Evolutionary conservation across 1,139 yeast species (phyloP), one percentile per base, ranked within the genome.

Genomic region (Kodamaea alishanica): DNA sequence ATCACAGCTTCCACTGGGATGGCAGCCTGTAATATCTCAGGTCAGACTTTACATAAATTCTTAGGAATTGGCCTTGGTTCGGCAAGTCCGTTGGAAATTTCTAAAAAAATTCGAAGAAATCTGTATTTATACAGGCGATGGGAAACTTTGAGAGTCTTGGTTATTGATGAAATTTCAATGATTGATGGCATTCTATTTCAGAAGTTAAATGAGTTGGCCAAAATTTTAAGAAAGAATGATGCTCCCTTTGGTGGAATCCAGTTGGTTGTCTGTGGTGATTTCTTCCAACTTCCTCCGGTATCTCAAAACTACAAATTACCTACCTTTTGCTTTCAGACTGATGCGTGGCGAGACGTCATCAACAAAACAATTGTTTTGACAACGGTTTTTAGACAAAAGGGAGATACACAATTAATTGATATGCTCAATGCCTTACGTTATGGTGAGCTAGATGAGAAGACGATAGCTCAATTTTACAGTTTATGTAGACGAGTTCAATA

Each of bases 1-100:
- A 79, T 89, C 2, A 84, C 95, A 1, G 97, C 97, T 0, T 85
- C 96, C 0, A 88, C 96, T 0, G 97, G 97, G 1, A 63, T 89
- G 49, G 97, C 97, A 0, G 96, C 96, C 0, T 78, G 86, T 32
- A 87, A 84, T 52, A 81, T 89, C 50, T 92, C 89, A 1, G 97
- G 97, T 11, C 75, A 73, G 28, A 89, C 97, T 0, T 64, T 89
- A 28, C 92, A 87, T 56, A 71, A 84, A 47, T 86, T 81, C 65
- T 73, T 90, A 1, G 88, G 92, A 1, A 73, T 88, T 38, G 96
- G 96, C 0, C 58, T 86, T 12, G 96, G 90, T 5, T 62, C 62
- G 2, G 83, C 73, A 4, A 48, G 70, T 2, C 75, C 70, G 0
- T 61, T 58, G 1, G 61, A 60, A 7, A 55, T 84, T 35, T 66